phyloP scores from a whole-genome alignment of 2,329 filamentous ascomycete species.

The Fusarium sp. region DNA sequence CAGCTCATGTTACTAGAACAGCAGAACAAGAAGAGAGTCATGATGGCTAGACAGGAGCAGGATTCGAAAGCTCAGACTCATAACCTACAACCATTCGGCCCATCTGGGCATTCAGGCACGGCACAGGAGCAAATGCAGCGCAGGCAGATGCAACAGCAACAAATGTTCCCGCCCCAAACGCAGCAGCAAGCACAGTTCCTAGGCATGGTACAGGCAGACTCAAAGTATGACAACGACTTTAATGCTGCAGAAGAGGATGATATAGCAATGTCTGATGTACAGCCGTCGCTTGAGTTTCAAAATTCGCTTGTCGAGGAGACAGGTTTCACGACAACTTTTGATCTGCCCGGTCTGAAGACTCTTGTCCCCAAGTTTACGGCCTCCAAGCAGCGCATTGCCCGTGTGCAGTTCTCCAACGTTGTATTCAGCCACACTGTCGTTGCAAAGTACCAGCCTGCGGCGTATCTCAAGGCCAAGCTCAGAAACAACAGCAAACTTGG shows the following conservation, averaged over 20 bases:
- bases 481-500: constrained; percentile 65
- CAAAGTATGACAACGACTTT: neutral
- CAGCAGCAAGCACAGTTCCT: constrained; percentile 9
- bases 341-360: constrained; percentile 66
- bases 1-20: constrained; percentile 86
- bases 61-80: constrained; percentile 52
- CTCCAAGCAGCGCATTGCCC: constrained; percentile 68
- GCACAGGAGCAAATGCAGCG: neutral
- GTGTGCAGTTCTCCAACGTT: constrained; percentile 60
- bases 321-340: constrained; percentile 68
- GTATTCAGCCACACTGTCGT: constrained; percentile 66
- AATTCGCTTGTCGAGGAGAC: constrained; percentile 66
- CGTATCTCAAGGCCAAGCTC: constrained; percentile 67
- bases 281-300: constrained; percentile 46
- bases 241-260: constrained; percentile 46
- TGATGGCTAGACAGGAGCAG: constrained; percentile 84
- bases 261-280: constrained; percentile 50
- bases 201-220: neutral
- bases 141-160: constrained; percentile 5
- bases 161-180: constrained; percentile 12
- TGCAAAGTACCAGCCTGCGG: constrained; percentile 67
- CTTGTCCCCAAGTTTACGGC: constrained; percentile 60
- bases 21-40: constrained; percentile 84
- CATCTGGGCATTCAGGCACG: neutral
- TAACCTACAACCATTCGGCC: neutral